A percentile compares a stretch with the other conserved stretches of the same genome.
Evolutionary conservation across 1,284 basidiomycete genomes (phyloP).

Genomic region (Cryptococcus wingfieldii): DNA sequence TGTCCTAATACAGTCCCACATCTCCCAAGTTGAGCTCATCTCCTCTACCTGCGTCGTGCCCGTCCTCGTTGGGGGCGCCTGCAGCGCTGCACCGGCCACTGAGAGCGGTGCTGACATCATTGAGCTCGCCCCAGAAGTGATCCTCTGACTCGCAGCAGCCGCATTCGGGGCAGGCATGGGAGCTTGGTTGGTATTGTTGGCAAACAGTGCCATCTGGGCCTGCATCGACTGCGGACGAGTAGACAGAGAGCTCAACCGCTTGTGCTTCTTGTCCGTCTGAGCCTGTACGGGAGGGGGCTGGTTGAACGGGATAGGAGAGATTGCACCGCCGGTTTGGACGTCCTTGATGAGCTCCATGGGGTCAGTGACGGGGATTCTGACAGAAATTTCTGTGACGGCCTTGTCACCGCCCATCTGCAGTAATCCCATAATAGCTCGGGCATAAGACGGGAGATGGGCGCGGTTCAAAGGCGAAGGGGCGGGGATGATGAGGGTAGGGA

Average conservation of each 20-base stretch:
- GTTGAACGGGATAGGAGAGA: neutral
- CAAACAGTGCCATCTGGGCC: slow-evolving; percentile 13
- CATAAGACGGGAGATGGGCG: slow-evolving; percentile 82
- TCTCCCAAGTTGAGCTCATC: slow-evolving; percentile 88
- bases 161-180: neutral
- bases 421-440: slow-evolving; percentile 76
- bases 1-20: slow-evolving; percentile 90
- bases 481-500: slow-evolving; percentile 82
- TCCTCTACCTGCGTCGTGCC: slow-evolving; percentile 23
- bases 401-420: slow-evolving; percentile 56
- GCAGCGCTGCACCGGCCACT: neutral
- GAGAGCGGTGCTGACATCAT: slow-evolving; percentile 21
- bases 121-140: slow-evolving; percentile 21
- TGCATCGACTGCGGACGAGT: slow-evolving; percentile 38
- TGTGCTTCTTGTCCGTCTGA: slow-evolving; percentile 28
- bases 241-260: slow-evolving; percentile 40
- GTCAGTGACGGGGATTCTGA: slow-evolving; percentile 40
- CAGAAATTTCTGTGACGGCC: slow-evolving; percentile 57
- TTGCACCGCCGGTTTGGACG: neutral
- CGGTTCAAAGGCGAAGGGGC: slow-evolving; percentile 70
- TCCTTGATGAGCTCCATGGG: neutral
- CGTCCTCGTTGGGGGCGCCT: too few species aligned
- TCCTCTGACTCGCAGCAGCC: slow-evolving; percentile 4
- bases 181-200: neutral
- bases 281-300: slow-evolving; percentile 1